Evolutionary conservation across 345 rosid species (phyloP).

Genomic region (Lepidium sativum): DNA sequence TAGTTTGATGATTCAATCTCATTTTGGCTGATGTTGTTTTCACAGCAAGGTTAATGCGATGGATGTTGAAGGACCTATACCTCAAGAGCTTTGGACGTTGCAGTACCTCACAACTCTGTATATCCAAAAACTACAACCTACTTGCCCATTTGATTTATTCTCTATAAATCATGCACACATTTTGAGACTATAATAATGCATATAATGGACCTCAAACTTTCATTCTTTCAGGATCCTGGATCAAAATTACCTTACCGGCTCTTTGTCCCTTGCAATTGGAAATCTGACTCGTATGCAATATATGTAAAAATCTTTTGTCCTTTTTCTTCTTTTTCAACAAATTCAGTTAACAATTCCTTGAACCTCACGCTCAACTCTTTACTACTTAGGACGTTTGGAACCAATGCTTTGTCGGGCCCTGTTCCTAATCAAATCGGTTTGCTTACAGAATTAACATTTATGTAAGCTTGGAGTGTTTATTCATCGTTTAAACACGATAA

Average conservation of each 20-base stretch:
- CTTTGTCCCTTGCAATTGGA: slow-evolving; percentile 24
- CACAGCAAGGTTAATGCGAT: slow-evolving; percentile 25
- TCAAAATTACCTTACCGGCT: slow-evolving; percentile 25
- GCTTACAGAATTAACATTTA: slow-evolving; percentile 37
- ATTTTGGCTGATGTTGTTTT: neutral
- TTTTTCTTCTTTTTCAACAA: neutral
- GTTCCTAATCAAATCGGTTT: slow-evolving; percentile 57
- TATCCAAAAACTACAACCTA: too few species aligned
- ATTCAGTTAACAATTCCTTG: neutral
- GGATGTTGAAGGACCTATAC: slow-evolving; percentile 20
- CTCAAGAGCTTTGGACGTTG: slow-evolving; percentile 33
- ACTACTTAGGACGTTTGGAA: slow-evolving; percentile 36
- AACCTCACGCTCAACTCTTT: too few species aligned
- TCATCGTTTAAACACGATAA: neutral
- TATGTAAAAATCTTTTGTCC: slow-evolving; percentile 33
- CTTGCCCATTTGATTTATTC: neutral
- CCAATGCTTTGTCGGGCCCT: slow-evolving; percentile 52
- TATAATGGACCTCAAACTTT: neutral
- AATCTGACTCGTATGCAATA: slow-evolving; percentile 36
- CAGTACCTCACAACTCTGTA: slow-evolving; percentile 22
- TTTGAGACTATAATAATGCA: neutral
- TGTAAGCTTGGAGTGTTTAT: slow-evolving; percentile 35
- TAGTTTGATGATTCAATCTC: neutral
- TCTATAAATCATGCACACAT: neutral
- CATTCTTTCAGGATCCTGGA: slow-evolving; percentile 17